These are phyloP conservation scores for Xylaria acuta DNA, from an alignment of 495 filamentous ascomycete species.

Conservation along the genomic window DNA sequence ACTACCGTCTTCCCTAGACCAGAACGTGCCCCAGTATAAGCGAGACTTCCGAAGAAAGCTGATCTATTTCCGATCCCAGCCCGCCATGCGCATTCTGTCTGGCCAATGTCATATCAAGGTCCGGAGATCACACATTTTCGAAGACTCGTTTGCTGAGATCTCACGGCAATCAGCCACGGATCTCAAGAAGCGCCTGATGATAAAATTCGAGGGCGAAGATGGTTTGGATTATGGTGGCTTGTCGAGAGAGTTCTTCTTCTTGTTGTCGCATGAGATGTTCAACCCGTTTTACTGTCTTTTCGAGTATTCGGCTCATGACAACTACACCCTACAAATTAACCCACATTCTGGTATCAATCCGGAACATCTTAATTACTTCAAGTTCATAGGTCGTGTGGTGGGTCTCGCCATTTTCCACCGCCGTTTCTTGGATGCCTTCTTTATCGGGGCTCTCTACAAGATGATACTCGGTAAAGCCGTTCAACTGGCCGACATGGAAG, in stretches of 20 bases:
- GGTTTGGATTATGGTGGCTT: constrained; percentile 98
- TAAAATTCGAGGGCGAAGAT: constrained; percentile 99
- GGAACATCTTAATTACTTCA: constrained; percentile 99
- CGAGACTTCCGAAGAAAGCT: constrained; percentile 96
- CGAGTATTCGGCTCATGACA: constrained; percentile 99
- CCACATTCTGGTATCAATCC: constrained; percentile 99
- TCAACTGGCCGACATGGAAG: constrained; percentile 94
- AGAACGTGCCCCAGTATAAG: constrained; percentile 99
- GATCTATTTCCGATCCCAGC: constrained; percentile 99
- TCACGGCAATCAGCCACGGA: constrained; percentile 96
- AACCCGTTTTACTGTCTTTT: constrained; percentile 99
- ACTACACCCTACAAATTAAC: constrained; percentile 99
- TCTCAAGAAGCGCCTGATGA: constrained; percentile 97
- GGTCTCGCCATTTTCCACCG: constrained; percentile 98
- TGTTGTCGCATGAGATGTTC: constrained; percentile 99
- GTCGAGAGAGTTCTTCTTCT: constrained; percentile 99
- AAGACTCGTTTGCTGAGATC: constrained; percentile 98
- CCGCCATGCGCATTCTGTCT: constrained; percentile 90
- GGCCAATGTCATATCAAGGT: constrained; percentile 99
- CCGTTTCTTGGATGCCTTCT: constrained; percentile 97
- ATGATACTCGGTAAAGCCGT: constrained; percentile 98
- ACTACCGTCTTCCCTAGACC: constrained; percentile 92
- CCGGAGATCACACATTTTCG: constrained; percentile 93
- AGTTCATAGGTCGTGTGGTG: constrained; percentile 98
- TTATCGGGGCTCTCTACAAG: constrained; percentile 99